phyloP scores from a whole-genome alignment of 495 filamentous ascomycete species.

The Lophiotrema nucula region DNA sequence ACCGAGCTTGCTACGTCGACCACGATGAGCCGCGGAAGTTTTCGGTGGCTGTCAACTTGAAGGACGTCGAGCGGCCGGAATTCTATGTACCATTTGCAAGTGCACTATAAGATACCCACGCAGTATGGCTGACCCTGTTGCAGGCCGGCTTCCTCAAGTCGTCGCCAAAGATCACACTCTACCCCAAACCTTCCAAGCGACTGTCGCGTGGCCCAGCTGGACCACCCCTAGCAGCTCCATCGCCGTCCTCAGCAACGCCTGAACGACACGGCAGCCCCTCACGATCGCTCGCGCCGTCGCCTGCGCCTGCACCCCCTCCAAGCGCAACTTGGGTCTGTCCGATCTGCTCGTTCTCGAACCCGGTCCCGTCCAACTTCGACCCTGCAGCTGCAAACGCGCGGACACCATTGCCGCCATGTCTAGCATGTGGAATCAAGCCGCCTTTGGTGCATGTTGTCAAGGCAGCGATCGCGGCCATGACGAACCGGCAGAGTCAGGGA shows the following conservation, averaged over 20 bases:
- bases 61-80: conserved; percentile 86
- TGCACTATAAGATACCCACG: not conserved
- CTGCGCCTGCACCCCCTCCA: conserved; percentile 51
- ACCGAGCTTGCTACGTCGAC: conserved; percentile 93
- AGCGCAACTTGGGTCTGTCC: conserved; percentile 95
- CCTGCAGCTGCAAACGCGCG: conserved; percentile 69
- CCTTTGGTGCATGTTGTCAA: conserved; percentile 78
- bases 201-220: conserved; percentile 46
- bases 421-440: conserved; percentile 93
- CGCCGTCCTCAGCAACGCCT: conserved; percentile 47
- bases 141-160: conserved; percentile 94
- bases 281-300: conserved; percentile 45
- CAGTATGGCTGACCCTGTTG: conserved; percentile 7
- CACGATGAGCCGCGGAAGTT: conserved; percentile 81
- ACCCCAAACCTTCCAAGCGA: conserved; percentile 69
- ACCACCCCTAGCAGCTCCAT: conserved; percentile 35
- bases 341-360: conserved; percentile 97
- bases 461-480: conserved; percentile 64
- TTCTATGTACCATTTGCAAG: conserved; percentile 64
- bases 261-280: conserved; percentile 49
- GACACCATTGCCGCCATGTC: conserved; percentile 78
- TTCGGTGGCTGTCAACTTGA: conserved; percentile 82
- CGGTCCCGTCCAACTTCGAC: conserved; percentile 89
- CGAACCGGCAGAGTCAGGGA: conserved; percentile 30
- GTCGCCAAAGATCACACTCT: conserved; percentile 86